A percentile compares a stretch with the other conserved stretches of the same genome.
Evolutionary conservation across 2,329 filamentous ascomycete species (phyloP).

Genomic region (Calonectria hawksworthii): DNA sequence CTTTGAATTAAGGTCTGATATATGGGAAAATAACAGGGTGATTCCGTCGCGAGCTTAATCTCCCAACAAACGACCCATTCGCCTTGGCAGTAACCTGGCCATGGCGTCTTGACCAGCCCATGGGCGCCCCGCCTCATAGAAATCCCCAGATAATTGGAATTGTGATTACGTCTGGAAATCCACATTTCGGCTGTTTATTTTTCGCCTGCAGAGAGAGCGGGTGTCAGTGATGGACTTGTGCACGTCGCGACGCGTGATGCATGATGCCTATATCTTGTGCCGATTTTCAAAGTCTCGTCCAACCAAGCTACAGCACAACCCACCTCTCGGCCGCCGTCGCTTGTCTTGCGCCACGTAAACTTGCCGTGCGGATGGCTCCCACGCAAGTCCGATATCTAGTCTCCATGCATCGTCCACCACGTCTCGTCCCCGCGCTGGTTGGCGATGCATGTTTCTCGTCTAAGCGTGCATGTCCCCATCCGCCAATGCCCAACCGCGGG

Average conservation of each 20-base stretch:
- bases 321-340: background rate
- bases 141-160: slow-evolving; percentile 8
- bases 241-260: background rate
- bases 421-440: background rate
- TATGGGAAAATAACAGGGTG: slow-evolving; percentile 1
- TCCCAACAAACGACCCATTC: slow-evolving; percentile 19
- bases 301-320: background rate
- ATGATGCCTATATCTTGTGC: slow-evolving; percentile 2
- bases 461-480: slow-evolving; percentile 1
- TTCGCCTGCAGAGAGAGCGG: background rate
- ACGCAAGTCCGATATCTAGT: background rate
- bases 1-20: background rate
- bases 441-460: background rate
- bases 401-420: background rate
- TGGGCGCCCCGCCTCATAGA: slow-evolving; percentile 16
- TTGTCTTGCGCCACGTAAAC: slow-evolving; percentile 1
- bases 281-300: background rate
- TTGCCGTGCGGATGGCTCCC: background rate
- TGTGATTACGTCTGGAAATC: slow-evolving; percentile 6
- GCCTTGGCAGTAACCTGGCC: slow-evolving; percentile 21
- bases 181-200: background rate
- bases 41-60: slow-evolving; percentile 23
- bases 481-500: slow-evolving; percentile 2
- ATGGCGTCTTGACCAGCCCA: slow-evolving; percentile 23
- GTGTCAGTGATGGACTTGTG: background rate